These are phyloP conservation scores for Melampsora larici-populina DNA, from an alignment of 1,284 basidiomycete species.

Conservation along the genomic window DNA sequence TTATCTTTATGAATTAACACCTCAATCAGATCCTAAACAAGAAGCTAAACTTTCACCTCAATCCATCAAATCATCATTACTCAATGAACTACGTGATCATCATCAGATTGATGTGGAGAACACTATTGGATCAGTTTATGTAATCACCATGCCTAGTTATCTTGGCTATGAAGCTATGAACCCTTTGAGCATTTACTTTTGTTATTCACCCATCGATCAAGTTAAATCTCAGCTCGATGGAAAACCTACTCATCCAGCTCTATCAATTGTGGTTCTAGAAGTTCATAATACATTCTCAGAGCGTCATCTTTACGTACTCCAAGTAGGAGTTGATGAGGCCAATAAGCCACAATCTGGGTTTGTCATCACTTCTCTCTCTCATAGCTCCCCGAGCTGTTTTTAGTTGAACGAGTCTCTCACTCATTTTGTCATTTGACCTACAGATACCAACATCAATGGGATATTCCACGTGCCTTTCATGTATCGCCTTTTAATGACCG, in stretches of 20 bases:
- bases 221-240: conserved; percentile 35
- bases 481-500: conserved; percentile 78
- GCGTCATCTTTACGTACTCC: conserved; percentile 62
- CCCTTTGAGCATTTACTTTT: conserved; percentile 70
- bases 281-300: conserved; percentile 77
- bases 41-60: no score
- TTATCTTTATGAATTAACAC: neutral
- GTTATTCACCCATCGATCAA: conserved; percentile 56
- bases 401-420: neutral
- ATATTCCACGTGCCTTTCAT: conserved; percentile 68
- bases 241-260: conserved; percentile 26
- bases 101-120: conserved; percentile 47
- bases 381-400: conserved; percentile 2
- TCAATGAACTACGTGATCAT: neutral
- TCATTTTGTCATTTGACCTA: neutral
- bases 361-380: neutral
- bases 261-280: conserved; percentile 65
- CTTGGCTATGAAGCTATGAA: conserved; percentile 70
- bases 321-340: conserved; percentile 56
- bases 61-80: conserved; percentile 13
- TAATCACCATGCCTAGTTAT: conserved; percentile 71
- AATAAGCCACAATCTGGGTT: conserved; percentile 55
- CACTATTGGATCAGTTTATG: conserved; percentile 57
- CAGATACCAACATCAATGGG: conserved; percentile 68
- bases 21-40: no score